Evolutionary conservation across 257 asterid genomes (phyloP).

Genomic region (Salvia miltiorrhiza): DNA sequence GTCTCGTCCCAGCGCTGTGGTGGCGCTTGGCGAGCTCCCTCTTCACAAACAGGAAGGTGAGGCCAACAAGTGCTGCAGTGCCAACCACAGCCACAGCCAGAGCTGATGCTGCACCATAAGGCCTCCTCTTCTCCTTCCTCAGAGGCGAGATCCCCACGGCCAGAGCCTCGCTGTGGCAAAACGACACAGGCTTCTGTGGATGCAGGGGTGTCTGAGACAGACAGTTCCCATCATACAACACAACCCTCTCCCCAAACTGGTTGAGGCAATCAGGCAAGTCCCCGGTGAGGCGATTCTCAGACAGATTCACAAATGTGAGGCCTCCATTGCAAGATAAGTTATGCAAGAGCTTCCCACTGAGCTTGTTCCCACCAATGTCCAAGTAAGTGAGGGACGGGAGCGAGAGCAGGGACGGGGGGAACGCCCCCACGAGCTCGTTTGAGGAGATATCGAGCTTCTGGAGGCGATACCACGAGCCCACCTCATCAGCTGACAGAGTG

Average conservation of each 20-base stretch:
- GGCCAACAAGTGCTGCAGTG: slow-evolving; percentile 38
- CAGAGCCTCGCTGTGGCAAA: slow-evolving; percentile 74
- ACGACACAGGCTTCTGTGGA: slow-evolving; percentile 55
- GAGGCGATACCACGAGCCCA: slow-evolving; percentile 55
- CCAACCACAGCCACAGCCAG: slow-evolving; percentile 67
- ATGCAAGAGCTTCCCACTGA: slow-evolving; percentile 57
- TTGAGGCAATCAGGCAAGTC: slow-evolving; percentile 67
- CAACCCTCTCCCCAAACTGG: slow-evolving; percentile 17
- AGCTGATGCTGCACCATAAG: slow-evolving; percentile 42
- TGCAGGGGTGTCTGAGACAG: slow-evolving; percentile 29
- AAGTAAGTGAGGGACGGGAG: slow-evolving; percentile 59
- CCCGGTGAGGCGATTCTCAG: slow-evolving; percentile 66
- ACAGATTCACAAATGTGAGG: slow-evolving; percentile 50
- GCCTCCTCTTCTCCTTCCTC: slow-evolving; percentile 26
- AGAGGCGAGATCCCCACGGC: slow-evolving; percentile 70
- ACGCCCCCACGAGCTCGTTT: slow-evolving; percentile 54
- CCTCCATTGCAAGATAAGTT: slow-evolving; percentile 55
- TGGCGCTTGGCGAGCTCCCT: slow-evolving; percentile 34
- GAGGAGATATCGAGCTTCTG: slow-evolving; percentile 57
- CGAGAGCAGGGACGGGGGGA: slow-evolving; percentile 43
- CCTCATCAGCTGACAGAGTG: slow-evolving; percentile 36
- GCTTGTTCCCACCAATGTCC: slow-evolving; percentile 64
- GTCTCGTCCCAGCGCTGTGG: too few relatives aligned
- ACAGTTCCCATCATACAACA: slow-evolving; percentile 62
- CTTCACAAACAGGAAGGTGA: slow-evolving; percentile 49